phyloP scores from a whole-genome alignment of 208 protist genomes.

The Balamuthia mandrillaris region DNA sequence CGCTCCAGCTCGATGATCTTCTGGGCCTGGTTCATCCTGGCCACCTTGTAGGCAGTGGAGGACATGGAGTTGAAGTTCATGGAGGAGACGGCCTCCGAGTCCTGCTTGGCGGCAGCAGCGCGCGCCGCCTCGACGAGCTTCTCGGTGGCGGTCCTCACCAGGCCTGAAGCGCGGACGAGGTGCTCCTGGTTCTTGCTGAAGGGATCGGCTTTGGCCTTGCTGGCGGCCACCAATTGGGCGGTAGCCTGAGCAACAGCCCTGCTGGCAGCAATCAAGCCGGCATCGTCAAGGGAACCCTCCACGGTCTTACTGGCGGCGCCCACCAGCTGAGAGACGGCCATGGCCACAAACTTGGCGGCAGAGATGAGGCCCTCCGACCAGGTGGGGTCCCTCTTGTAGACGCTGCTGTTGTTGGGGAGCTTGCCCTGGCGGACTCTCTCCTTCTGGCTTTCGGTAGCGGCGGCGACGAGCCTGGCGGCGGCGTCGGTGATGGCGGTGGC shows the following conservation, averaged over 20 bases:
- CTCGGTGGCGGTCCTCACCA: conserved; percentile 14
- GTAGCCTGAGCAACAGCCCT: not conserved
- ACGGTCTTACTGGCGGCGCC: not conserved
- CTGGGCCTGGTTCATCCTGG: conserved; percentile 6
- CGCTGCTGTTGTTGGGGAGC: not conserved
- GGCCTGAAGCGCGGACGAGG: conserved; percentile 9
- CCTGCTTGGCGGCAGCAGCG: not conserved
- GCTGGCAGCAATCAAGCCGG: conserved; percentile 13
- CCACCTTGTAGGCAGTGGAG: conserved; percentile 1
- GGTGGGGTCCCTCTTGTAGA: conserved; percentile 13
- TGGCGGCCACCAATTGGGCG: conserved; percentile 8
- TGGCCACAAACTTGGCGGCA: conserved; percentile 28
- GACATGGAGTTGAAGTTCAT: conserved; percentile 22
- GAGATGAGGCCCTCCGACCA: conserved; percentile 35
- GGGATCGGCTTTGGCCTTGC: not conserved
- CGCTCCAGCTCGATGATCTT: conserved; percentile 29
- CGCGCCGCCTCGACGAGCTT: not conserved
- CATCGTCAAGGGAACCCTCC: conserved; percentile 13
- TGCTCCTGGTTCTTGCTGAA: conserved; percentile 23
- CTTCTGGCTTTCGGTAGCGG: conserved; percentile 1
- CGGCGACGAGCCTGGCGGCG: not conserved
- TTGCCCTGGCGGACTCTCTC: conserved; percentile 11
- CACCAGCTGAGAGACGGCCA: conserved; percentile 7
- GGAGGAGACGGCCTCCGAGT: not conserved
- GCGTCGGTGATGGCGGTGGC: conserved; percentile 21